phyloP scores from a whole-genome alignment of 495 filamentous ascomycete genomes.

The Hypoxylon lienhwacheense region DNA sequence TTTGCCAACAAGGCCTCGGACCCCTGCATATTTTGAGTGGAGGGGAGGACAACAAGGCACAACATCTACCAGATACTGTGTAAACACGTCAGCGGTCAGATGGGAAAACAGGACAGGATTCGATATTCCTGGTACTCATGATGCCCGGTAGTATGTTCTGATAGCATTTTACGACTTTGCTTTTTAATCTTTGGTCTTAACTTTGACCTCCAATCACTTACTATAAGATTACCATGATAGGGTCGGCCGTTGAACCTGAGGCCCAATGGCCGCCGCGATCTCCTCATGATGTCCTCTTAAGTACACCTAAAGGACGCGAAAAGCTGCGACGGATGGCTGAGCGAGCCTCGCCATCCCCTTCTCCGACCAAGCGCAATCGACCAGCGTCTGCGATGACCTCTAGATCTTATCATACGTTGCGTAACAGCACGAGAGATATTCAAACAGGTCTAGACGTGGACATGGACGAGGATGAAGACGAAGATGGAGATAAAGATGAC shows the following conservation, averaged over 20 bases:
- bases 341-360: constrained; percentile 64
- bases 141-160: constrained; percentile 18
- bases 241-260: constrained; percentile 40
- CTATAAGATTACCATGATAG: constrained; percentile 17
- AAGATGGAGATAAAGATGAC: constrained; percentile 59
- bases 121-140: not conserved
- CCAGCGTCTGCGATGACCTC: not conserved
- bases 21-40: constrained; percentile 29
- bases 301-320: constrained; percentile 77
- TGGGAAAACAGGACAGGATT: not conserved
- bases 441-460: constrained; percentile 46
- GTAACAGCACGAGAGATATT: constrained; percentile 30
- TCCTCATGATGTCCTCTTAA: constrained; percentile 79
- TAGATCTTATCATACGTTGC: constrained; percentile 26
- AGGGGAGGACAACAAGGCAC: constrained; percentile 9
- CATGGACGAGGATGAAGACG: constrained; percentile 62
- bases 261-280: constrained; percentile 84
- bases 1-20: constrained; percentile 5
- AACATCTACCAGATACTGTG: not conserved
- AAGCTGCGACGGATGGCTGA: constrained; percentile 66
- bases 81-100: constrained; percentile 18
- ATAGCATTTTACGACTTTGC: constrained; percentile 1
- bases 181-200: not conserved
- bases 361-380: constrained; percentile 51
- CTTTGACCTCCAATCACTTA: constrained; percentile 12